phyloP scores from a whole-genome alignment of 352 stramenopile species.

The Halophytophthora batemanensis region DNA sequence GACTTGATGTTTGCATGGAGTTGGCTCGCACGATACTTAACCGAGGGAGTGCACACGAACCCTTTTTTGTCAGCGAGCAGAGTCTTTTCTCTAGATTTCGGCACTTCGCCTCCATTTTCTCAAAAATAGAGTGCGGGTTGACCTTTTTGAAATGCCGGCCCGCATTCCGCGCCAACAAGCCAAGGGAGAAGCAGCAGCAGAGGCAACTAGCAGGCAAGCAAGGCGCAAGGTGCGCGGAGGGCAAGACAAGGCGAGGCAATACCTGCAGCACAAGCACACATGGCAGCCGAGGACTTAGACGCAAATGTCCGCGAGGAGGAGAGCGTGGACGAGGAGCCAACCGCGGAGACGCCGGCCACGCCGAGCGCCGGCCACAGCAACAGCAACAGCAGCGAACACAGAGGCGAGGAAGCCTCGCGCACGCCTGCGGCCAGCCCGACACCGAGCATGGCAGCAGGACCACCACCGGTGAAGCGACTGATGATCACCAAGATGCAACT shows the following conservation, averaged over 20 bases:
- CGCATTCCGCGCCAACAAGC: conserved; percentile 14
- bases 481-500: conserved; percentile 98
- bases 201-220: not conserved
- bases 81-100: not conserved
- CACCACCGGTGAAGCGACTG: conserved; percentile 59
- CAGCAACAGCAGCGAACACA: not conserved
- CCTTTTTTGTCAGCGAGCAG: not conserved
- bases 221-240: too few species aligned
- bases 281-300: conserved; percentile 9
- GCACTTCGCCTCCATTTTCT: conserved; percentile 1
- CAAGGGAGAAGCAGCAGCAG: conserved; percentile 9
- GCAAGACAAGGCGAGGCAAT: too few species aligned
- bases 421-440: conserved; percentile 6
- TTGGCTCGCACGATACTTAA: too few species aligned
- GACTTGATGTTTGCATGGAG: too few species aligned
- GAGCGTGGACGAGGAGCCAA: conserved; percentile 4
- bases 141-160: not conserved
- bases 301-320: not conserved
- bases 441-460: conserved; percentile 6
- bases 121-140: conserved; percentile 20
- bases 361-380: conserved; percentile 1
- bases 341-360: not conserved
- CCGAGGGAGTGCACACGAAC: too few species aligned
- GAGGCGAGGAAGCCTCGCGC: not conserved
- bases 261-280: not conserved